Conservation (phyloP, 2,329 filamentous ascomycete species). For the Graphium sp. region DNA sequence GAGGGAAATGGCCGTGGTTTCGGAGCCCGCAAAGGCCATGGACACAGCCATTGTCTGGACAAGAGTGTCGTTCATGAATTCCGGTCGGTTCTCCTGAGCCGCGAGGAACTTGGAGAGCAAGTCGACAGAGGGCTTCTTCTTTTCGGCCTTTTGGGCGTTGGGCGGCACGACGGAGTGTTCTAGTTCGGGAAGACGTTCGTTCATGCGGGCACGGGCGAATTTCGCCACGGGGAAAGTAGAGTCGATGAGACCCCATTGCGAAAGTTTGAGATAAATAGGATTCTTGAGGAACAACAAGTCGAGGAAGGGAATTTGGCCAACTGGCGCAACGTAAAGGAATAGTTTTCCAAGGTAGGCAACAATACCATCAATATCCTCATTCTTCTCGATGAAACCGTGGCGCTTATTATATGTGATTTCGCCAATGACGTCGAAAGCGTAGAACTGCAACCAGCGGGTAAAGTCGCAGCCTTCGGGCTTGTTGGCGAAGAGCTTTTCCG, state of each 20-base stretch:
- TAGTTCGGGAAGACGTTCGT: conserved; percentile 39
- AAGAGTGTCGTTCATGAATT: conserved; percentile 54
- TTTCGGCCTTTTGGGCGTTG: neutral
- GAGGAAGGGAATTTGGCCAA: conserved; percentile 60
- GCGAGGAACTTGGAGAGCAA: conserved; percentile 58
- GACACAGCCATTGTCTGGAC: conserved; percentile 57
- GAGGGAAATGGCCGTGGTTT: conserved; percentile 64
- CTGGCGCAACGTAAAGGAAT: conserved; percentile 56
- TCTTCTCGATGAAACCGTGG: conserved; percentile 58
- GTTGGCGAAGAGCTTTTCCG: conserved; percentile 33
- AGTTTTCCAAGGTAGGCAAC: conserved; percentile 45
- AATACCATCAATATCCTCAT: conserved; percentile 61
- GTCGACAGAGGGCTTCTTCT: conserved; percentile 26
- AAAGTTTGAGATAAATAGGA: conserved; percentile 50
- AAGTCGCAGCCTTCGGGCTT: conserved; percentile 39
- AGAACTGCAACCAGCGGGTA: conserved; percentile 60
- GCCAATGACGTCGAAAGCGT: conserved; percentile 69
- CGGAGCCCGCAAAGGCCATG: conserved; percentile 59
- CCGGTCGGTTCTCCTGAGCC: conserved; percentile 47
- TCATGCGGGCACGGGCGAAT: conserved; percentile 54
- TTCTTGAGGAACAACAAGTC: conserved; percentile 60
- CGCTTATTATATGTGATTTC: conserved; percentile 62
- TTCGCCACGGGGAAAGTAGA: conserved; percentile 54
- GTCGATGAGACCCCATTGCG: conserved; percentile 49
- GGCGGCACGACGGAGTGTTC: conserved; percentile 7